Conservation (phyloP, 352 stramenopile species). For the Phytophthora chlamydospora region DNA sequence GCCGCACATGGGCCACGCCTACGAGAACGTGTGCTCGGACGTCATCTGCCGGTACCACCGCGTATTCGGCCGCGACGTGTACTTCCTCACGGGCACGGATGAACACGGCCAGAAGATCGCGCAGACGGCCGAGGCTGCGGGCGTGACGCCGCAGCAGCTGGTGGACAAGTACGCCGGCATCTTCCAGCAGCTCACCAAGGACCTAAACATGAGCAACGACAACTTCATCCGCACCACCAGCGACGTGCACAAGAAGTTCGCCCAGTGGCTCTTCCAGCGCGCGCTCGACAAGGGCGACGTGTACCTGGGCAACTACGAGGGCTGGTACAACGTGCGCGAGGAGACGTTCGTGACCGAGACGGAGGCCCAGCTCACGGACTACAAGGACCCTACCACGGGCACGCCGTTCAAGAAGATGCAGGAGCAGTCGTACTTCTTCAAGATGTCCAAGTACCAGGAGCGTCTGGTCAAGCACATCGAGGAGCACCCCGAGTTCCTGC, state of each 20-base stretch:
- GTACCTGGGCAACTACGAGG: constrained; percentile 97
- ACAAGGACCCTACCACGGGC: constrained; percentile 94
- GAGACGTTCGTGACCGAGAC: constrained; percentile 99
- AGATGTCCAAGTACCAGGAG: constrained; percentile 98
- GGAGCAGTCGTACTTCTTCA: constrained; percentile 99
- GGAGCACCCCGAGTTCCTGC: constrained; percentile 95
- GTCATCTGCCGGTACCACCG: constrained; percentile 97
- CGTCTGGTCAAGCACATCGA: constrained; percentile 96
- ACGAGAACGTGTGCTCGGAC: constrained; percentile 97
- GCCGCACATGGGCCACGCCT: constrained; percentile 99
- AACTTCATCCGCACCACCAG: constrained; percentile 97
- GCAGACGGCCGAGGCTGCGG: constrained; percentile 93
- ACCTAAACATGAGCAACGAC: constrained; percentile 90
- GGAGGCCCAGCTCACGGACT: constrained; percentile 95
- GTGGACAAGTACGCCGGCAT: constrained; percentile 94
- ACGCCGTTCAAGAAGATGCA: constrained; percentile 96
- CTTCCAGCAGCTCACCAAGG: constrained; percentile 88
- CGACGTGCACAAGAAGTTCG: constrained; percentile 94
- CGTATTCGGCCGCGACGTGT: constrained; percentile 82
- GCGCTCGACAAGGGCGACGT: constrained; percentile 94
- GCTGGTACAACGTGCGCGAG: constrained; percentile 99
- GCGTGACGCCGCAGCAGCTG: constrained; percentile 94
- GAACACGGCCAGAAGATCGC: constrained; percentile 99
- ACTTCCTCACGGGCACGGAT: constrained; percentile 93
- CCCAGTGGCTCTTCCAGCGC: constrained; percentile 94